Conservation (phyloP, 495 filamentous ascomycete species). For the Penicillium canariense region DNA sequence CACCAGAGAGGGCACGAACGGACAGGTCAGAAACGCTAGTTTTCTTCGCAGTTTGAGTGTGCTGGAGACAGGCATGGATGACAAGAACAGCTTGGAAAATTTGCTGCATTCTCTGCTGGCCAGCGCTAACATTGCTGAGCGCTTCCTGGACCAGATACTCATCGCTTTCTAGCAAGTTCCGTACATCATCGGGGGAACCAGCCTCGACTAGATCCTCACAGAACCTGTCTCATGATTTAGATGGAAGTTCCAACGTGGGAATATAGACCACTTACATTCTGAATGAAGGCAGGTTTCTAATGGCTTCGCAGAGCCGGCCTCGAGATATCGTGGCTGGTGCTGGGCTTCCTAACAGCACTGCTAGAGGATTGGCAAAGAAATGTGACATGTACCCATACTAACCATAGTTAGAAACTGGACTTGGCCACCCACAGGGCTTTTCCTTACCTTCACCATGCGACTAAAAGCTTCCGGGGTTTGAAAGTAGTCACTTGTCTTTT, state of each 20-base stretch:
- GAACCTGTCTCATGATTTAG: slow-evolving; percentile 30
- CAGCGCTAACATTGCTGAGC: slow-evolving; percentile 29
- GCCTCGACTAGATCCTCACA: slow-evolving; percentile 47
- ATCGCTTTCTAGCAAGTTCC: slow-evolving; percentile 53
- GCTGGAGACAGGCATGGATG: slow-evolving; percentile 43
- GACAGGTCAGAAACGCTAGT: slow-evolving; percentile 52
- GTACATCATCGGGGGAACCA: slow-evolving; percentile 37
- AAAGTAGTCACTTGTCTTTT: slow-evolving; percentile 80
- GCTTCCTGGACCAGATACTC: slow-evolving; percentile 40
- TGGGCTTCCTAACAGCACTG: slow-evolving; percentile 54
- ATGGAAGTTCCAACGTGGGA: not conserved
- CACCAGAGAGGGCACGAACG: slow-evolving; percentile 54
- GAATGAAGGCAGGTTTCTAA: slow-evolving; percentile 80
- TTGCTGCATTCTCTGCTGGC: slow-evolving; percentile 41
- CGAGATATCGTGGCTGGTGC: slow-evolving; percentile 31
- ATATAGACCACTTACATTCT: slow-evolving; percentile 45
- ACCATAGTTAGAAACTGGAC: slow-evolving; percentile 9
- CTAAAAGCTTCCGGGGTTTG: slow-evolving; percentile 81
- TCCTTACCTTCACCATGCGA: slow-evolving; percentile 70
- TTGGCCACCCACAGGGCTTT: not conserved
- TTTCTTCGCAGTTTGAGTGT: slow-evolving; percentile 37
- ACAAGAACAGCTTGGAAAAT: slow-evolving; percentile 47
- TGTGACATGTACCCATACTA: slow-evolving; percentile 95
- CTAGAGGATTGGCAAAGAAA: slow-evolving; percentile 89
- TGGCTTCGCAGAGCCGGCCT: slow-evolving; percentile 65